Evolutionary conservation across 768 basidiomycete species (phyloP).

Genomic region (Serendipita vermifera): DNA sequence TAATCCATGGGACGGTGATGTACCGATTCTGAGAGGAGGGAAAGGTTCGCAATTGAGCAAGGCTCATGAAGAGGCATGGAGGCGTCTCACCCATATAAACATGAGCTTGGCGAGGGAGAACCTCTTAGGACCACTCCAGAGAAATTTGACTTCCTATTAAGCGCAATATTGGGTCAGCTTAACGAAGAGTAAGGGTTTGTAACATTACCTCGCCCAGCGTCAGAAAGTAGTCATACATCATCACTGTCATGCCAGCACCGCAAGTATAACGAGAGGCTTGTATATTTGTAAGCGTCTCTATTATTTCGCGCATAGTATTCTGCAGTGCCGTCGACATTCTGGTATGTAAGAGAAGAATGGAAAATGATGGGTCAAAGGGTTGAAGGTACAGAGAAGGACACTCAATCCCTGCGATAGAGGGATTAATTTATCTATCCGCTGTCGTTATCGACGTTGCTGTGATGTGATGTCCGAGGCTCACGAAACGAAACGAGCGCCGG

Average conservation of each 20-base stretch:
- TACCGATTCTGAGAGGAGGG: neutral
- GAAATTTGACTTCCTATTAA: neutral
- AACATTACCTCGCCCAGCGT: neutral
- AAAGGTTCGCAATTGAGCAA: neutral
- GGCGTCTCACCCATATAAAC: neutral
- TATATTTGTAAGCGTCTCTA: too few species aligned
- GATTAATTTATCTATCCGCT: too few species aligned
- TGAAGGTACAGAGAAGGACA: too few species aligned
- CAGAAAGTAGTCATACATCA: neutral
- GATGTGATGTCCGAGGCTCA: too few species aligned
- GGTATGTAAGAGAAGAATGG: too few species aligned
- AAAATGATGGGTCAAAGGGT: too few species aligned
- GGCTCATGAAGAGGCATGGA: too few species aligned
- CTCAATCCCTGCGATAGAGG: too few species aligned
- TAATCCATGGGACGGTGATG: neutral
- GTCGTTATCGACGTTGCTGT: too few species aligned
- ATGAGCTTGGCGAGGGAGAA: neutral
- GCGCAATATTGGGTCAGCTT: neutral
- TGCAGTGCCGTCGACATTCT: too few species aligned
- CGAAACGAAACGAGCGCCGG: too few species aligned
- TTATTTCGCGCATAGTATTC: too few species aligned
- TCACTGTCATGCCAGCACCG: neutral
- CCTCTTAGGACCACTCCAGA: neutral
- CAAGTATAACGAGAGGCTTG: neutral
- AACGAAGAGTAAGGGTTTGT: neutral